Base-by-base conservation (phyloP, 129 eudicot species). In the Ambrosia artemisiifolia region DNA sequence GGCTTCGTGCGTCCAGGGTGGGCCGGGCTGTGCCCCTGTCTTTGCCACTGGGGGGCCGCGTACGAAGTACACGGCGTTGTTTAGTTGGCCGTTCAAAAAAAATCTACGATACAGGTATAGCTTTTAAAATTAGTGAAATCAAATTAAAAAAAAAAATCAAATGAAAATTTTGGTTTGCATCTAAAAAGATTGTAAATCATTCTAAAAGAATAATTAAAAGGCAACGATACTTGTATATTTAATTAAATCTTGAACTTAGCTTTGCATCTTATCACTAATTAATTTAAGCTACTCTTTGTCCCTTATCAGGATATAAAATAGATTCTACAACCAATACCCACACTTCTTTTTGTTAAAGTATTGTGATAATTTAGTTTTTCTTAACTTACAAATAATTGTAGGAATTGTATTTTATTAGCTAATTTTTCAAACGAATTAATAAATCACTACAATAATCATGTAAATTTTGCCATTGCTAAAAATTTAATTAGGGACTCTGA, bases 121-220 rank as follows among this genome's bases (percentile, higher is more conserved):
- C 28, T 3, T 6, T 35, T 36, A 7, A 13, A n/a, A n/a, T 35
- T 36, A 34, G 14, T 34, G 30, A 63, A 63, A 8, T 63, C 13
- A 36, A 35, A 11, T 30, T n/a, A 7, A 9, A 67, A 42, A 66
- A 42, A 3, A 69, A 3, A 2, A n/a, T 8, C 13, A 54, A 7
- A 53, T 13, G 53, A 5, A 19, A 18, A 19, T 11, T 24, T 18
- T 36, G 51, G 65, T 55, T 54, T 70, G 65, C 75, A 55, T 53
- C 49, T 70, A 34, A n/a, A 24, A 69, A 66, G 56, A 40, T 46
- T 20, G 48, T 7, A 65, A 3, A 24, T 72, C 77, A 72, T 61
- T 72, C 77, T 60, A 44, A 72, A 72, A 63, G 78, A 74, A 74
- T 60, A 63, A 74, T 50, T 74, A 75, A 75, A 75, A 50, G 79